Evolutionary conservation across 2,329 filamentous ascomycete genomes (phyloP).

Genomic region (Penicillium sp.): DNA sequence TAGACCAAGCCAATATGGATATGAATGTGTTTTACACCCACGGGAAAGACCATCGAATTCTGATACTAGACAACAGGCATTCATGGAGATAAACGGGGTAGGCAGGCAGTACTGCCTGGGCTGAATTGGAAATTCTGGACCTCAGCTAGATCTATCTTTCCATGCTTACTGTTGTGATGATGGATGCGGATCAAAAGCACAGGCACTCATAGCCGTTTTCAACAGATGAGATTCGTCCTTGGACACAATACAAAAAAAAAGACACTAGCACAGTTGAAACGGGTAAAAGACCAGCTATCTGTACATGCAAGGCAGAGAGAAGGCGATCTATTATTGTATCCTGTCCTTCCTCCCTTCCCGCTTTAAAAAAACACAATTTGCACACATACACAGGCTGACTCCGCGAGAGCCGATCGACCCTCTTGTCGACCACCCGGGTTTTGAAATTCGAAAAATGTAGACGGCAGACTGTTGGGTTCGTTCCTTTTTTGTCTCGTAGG

Average conservation of each 20-base stretch:
- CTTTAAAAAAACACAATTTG: constrained; percentile 23
- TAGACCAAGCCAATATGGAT: too few relatives aligned
- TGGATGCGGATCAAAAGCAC: too few relatives aligned
- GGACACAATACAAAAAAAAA: constrained; percentile 24
- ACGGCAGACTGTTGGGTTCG: constrained; percentile 15
- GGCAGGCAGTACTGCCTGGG: too few relatives aligned
- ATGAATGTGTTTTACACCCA: too few relatives aligned
- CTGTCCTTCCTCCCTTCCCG: constrained; percentile 17
- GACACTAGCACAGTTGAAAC: constrained; percentile 33
- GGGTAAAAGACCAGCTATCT: constrained; percentile 37
- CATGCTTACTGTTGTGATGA: too few relatives aligned
- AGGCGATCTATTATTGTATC: constrained; percentile 22
- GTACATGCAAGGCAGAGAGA: constrained; percentile 34
- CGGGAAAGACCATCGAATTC: too few relatives aligned
- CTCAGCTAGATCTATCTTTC: too few relatives aligned
- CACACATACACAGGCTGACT: constrained; percentile 12
- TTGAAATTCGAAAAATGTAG: constrained; percentile 16
- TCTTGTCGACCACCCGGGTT: constrained; percentile 12
- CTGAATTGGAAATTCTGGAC: too few relatives aligned
- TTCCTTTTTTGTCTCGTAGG: background rate
- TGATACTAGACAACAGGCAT: too few relatives aligned
- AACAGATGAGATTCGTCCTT: constrained; percentile 31
- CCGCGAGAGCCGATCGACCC: background rate
- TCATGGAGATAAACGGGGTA: too few relatives aligned
- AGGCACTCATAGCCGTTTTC: constrained; percentile 11